Base-by-base conservation (phyloP, 2,329 filamentous ascomycete genomes). In the Simplicillium aogashimaense region DNA sequence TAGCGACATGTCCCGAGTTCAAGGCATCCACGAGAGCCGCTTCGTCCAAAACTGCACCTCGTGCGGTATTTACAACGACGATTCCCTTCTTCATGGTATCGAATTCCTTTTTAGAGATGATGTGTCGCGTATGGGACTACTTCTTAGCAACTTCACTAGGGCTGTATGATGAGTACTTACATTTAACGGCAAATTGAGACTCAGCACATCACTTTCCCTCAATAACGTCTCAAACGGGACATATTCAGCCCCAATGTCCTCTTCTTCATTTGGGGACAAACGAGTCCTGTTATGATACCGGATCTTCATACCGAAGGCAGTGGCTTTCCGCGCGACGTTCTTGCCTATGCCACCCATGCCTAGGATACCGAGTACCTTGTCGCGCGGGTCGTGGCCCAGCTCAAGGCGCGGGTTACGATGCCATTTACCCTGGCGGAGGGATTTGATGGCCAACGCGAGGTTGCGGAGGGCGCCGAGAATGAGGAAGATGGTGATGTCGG, bases 281-380 rank as follows among this genome's bases (percentile, higher is more conserved):
- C 67, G 60, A 1, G 64, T 72, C 7, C 86, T 76, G 56, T 92
- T 92, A 53, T 87, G 70, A 53, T 94, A 92, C 37, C 80, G 71
- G 11, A 85, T 70, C 34, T 61, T 72, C 83, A 92, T 88, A 10
- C 81, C 83, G 54, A 94, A 89, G 1, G 70, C 83, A 40, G 75
- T 69, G 3, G 81, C 83, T 60, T 88, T 88, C 55, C 67, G 74
- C 55, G 82, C 85, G 50, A 92, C 61, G 53, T 87, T 86, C 29
- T 81, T 69, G 1, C 87, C 86, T 45, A 94, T 92, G 3, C 86
- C 85, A 15, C 86, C 86, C 85, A 92, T 90, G 7, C 86, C 86
- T 32, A 94, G 58, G 44, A 94, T 87, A 0, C 86, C 86, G 5
- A 94, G 69, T 2, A 80, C 66, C 59, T 90, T 92, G 29, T 83